Evolutionary conservation across 2,329 filamentous ascomycete genomes (phyloP), one percentile per base, ranked within the genome.

Genomic region (Alternaria burnsii): DNA sequence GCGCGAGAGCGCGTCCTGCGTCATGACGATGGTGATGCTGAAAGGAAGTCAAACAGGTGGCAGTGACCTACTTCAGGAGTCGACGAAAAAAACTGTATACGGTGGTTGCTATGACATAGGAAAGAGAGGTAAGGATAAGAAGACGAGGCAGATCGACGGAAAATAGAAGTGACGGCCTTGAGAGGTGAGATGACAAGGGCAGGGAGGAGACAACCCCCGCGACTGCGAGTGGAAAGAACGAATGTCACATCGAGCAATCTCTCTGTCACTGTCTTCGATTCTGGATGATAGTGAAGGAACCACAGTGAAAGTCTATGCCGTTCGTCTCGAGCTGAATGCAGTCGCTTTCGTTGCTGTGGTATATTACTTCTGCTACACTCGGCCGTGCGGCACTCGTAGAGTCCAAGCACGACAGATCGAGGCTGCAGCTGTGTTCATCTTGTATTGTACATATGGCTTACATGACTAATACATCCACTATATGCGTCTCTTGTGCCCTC

Each of bases 381-480:
- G 5, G 32, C 5, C 12, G 32, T 36, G 28, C 28, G 28, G 7
- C 28, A 4, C 28, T 30, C 36, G 36, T n/a, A 18, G 9, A 18
- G n/a, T 40, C n/a, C 43, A 47, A 28, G 14, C 22, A 50, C 46
- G 30, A 38, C 46, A 38, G 9, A 16, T 24, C 1, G 32, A 8
- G 18, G 30, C 30, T 50, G 46, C 46, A 48, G 30, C 46, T 48
- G 30, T 16, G 38, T 26, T 24, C 42, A 40, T 53, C 24, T 47
- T 18, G 58, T 55, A 58, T 47, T 58, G 42, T 58, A 61, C 58
- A 61, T 51, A 48, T 26, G 38, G 30, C 55, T 43, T 52, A 58
- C 48, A 64, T 51, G 34, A 57, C 48, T 62, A 58, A 61, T 52
- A 48, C 51, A 43, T 28, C 50, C 52, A 55, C 55, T 47, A 50